phyloP scores from a whole-genome alignment of 306 rosid species.

The Cicer arietinum region DNA sequence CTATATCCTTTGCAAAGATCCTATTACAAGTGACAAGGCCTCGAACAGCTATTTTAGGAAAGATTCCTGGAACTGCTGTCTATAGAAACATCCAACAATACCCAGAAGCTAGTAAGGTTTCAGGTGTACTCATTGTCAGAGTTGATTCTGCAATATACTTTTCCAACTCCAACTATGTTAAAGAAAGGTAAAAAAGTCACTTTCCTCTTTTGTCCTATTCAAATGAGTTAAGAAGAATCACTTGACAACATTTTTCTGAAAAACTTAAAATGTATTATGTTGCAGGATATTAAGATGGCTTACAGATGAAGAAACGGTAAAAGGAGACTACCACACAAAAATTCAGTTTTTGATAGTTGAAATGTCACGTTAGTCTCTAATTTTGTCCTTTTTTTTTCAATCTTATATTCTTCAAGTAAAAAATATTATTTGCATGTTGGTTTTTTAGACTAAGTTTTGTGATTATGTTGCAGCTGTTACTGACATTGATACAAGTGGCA shows the following conservation, averaged over 20 bases:
- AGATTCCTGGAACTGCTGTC: slow-evolving; percentile 81
- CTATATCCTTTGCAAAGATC: slow-evolving; percentile 92
- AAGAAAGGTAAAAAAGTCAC: slow-evolving; percentile 70
- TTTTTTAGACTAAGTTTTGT: slow-evolving; percentile 4
- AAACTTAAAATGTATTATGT: slow-evolving; percentile 35
- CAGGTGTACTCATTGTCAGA: slow-evolving; percentile 82
- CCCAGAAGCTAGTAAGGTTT: slow-evolving; percentile 81
- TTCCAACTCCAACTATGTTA: slow-evolving; percentile 90
- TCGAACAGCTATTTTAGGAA: slow-evolving; percentile 84
- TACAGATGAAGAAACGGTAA: slow-evolving; percentile 76
- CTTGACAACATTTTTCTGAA: not conserved
- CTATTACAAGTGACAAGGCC: slow-evolving; percentile 95
- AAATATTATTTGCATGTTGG: slow-evolving; percentile 15
- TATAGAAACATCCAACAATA: slow-evolving; percentile 90
- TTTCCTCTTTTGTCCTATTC: slow-evolving; percentile 25
- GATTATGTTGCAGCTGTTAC: slow-evolving; percentile 70
- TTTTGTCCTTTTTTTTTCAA: not conserved
- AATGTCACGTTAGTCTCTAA: slow-evolving; percentile 75
- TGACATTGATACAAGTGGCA: slow-evolving; percentile 95
- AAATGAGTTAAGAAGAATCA: slow-evolving; percentile 1
- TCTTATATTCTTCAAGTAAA: slow-evolving; percentile 11
- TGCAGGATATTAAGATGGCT: slow-evolving; percentile 90
- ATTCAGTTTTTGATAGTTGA: slow-evolving; percentile 83
- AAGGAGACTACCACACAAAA: slow-evolving; percentile 55
- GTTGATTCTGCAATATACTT: slow-evolving; percentile 95